Percentiles rank a stretch among this genome's conserved stretches.
Conservation (phyloP, 176 grass and related monocot genomes). For the Raddia guianensis region DNA sequence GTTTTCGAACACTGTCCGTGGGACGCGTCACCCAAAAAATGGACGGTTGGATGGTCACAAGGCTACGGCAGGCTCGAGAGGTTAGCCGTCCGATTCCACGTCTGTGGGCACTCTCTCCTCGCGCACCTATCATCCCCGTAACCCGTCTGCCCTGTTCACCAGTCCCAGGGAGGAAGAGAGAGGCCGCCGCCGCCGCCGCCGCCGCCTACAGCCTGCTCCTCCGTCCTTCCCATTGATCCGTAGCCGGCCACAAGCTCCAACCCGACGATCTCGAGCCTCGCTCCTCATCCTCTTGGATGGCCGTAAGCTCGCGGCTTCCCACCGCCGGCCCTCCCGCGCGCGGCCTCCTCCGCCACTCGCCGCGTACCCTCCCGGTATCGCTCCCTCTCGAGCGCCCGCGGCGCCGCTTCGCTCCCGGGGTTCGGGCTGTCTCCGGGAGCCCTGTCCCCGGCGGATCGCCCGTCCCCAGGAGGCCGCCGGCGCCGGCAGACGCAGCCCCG, state of each 20-base stretch:
- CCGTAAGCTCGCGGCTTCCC: conserved; percentile 48
- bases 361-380: conserved; percentile 34
- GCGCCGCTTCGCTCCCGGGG: conserved; percentile 27
- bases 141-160: neutral
- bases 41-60: conserved; percentile 8
- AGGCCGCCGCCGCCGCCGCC: conserved; percentile 15
- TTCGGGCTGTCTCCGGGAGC: conserved; percentile 38
- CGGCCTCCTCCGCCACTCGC: conserved; percentile 39
- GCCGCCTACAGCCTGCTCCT: neutral
- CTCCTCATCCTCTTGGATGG: conserved; percentile 42
- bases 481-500: conserved; percentile 46
- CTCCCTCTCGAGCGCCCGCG: conserved; percentile 20
- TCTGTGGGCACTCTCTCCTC: neutral
- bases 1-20: no score
- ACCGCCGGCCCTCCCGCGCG: conserved; percentile 26
- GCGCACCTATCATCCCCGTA: neutral
- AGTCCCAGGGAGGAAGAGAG: neutral
- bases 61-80: neutral
- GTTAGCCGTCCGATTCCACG: neutral
- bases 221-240: conserved; percentile 22
- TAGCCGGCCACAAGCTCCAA: conserved; percentile 22
- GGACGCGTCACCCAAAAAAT: no score
- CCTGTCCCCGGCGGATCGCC: conserved; percentile 41
- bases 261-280: neutral
- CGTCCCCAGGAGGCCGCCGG: conserved; percentile 31